Base-by-base conservation (phyloP, 805 yeast genomes). In the Lipomyces chichibuensis region DNA sequence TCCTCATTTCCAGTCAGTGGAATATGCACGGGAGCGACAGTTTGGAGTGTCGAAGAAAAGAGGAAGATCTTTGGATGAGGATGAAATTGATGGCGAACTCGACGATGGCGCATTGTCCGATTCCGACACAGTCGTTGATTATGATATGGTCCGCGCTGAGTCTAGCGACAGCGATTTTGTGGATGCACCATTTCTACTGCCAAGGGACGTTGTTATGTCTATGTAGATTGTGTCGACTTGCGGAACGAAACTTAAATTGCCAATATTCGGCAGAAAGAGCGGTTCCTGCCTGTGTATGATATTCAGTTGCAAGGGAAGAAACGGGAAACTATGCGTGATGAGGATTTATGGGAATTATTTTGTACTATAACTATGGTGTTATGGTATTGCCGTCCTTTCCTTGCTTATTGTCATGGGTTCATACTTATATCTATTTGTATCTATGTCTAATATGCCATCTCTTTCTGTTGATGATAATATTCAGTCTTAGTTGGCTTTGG, bases 131-230 rank as follows among this genome's bases (percentile, higher is more conserved):
- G 32, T 46, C 32, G 54, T 33, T 14, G 65, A 63, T 20, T 57
- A 29, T 7, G 52, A 37, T 3, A 51, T 57, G 39, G 32, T 52
- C 17, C 20, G 49, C 3, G 9, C 23, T 43, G 65, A 64, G 20
- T 52, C 53, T 27, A 49, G 54, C 5, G 57, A 23, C 25, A 46
- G 53, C 27, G 71, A 68, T 29, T 68, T 68, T 46, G 33, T 46
- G 49, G 71, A 68, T 4, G 71, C 71, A 25, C 67, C 69, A 5
- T 68, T 68, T 25, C 54, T 68, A 43, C 57, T 68, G 54, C 70
- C 71, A 8, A 57, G 55, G 51, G 66, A 62, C 29, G 43, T 32
- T 1, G 23, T 67, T 25, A 63, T 43, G 63, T n/a, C 46, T 46
- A 63, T 66, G 69, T 62, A 65, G 23, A 11, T 56, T n/a, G 68